Conservation (phyloP, 257 asterid genomes). For the Osmanthus fragrans region DNA sequence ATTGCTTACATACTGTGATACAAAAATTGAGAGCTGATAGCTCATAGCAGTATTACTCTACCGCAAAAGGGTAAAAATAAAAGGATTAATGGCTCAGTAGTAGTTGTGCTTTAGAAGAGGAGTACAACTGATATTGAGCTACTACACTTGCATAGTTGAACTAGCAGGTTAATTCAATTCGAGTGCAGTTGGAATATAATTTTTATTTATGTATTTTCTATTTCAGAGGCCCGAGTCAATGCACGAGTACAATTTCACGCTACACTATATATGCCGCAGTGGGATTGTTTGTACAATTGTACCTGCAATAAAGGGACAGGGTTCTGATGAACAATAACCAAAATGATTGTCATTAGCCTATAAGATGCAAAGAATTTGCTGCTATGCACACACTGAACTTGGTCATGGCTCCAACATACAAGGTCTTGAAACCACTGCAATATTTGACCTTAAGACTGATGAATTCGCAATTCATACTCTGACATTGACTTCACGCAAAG, state of each 20-base stretch:
- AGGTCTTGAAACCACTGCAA: constrained; percentile 98
- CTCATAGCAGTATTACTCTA: neutral
- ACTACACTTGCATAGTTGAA: neutral
- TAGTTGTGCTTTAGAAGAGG: neutral
- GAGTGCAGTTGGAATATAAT: constrained; percentile 4
- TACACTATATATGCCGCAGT: constrained; percentile 93
- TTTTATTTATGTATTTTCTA: constrained; percentile 19
- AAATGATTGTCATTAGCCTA: constrained; percentile 91
- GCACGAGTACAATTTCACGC: constrained; percentile 96
- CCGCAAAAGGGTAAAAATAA: too few species aligned
- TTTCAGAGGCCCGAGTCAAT: constrained; percentile 88
- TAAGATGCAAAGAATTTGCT: constrained; percentile 96
- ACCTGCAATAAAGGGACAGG: constrained; percentile 91
- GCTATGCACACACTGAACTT: constrained; percentile 99
- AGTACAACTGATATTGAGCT: neutral
- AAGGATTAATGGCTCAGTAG: too few species aligned
- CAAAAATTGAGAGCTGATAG: neutral
- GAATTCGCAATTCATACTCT: constrained; percentile 56
- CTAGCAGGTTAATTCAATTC: neutral
- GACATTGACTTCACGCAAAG: constrained; percentile 95
- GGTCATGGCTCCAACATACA: constrained; percentile 98
- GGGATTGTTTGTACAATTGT: constrained; percentile 95
- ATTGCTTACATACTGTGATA: neutral
- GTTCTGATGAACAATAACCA: constrained; percentile 81
- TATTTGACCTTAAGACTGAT: constrained; percentile 86